These are phyloP conservation scores for Blastocystis sp. DNA, from an alignment of 352 stramenopile genomes.

Conservation along the genomic window DNA sequence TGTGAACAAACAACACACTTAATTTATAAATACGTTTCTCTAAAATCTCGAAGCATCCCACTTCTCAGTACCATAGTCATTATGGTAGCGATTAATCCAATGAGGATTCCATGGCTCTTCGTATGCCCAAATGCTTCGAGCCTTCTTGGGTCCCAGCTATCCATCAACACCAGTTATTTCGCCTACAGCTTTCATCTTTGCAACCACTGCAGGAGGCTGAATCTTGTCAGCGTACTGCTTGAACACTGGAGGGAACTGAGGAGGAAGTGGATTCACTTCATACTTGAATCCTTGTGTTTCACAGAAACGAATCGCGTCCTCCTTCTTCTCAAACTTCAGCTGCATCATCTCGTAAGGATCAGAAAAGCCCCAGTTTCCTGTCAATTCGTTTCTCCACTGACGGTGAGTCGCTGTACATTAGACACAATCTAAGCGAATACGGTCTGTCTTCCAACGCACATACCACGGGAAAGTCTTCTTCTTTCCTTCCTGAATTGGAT, in stretches of 20 bases:
- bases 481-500: constrained; percentile 52
- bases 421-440: background rate
- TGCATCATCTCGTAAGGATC: constrained; percentile 54
- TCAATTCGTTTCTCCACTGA: constrained; percentile 18
- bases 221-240: constrained; percentile 57
- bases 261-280: constrained; percentile 12
- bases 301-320: constrained; percentile 50
- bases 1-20: background rate
- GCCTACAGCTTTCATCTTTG: constrained; percentile 52
- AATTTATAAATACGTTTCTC: constrained; percentile 51
- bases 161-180: background rate
- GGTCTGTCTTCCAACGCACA: constrained; percentile 35
- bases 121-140: constrained; percentile 49
- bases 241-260: constrained; percentile 28
- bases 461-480: constrained; percentile 52
- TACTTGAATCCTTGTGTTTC: constrained; percentile 47
- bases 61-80: constrained; percentile 32
- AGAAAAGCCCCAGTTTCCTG: constrained; percentile 13
- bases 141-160: constrained; percentile 56
- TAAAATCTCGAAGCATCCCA: constrained; percentile 58
- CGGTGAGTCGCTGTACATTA: background rate
- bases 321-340: constrained; percentile 51
- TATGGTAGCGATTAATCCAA: constrained; percentile 49
- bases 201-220: constrained; percentile 22
- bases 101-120: constrained; percentile 48